These are phyloP conservation scores for Mycosphaerella sp. DNA, from an alignment of 2,329 filamentous ascomycete genomes.

Conservation along the genomic window DNA sequence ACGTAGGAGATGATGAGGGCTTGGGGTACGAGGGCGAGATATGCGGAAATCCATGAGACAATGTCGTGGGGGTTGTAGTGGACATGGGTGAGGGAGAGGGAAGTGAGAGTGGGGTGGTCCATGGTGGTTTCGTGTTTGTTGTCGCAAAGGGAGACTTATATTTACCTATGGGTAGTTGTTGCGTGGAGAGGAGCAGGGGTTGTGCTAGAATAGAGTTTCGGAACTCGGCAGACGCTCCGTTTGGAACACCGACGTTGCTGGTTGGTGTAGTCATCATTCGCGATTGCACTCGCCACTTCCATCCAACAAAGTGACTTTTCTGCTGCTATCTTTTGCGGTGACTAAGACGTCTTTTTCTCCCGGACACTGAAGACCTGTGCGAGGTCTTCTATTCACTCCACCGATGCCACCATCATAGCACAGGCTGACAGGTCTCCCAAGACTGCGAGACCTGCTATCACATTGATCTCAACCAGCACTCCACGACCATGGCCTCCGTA, in stretches of 20 bases:
- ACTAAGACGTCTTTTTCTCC: not conserved
- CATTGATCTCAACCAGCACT: not conserved
- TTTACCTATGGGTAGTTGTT: no score
- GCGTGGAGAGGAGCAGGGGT: no score
- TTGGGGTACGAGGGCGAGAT: slow-evolving; percentile 89
- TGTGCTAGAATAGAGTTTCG: not conserved
- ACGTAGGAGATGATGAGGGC: slow-evolving; percentile 84
- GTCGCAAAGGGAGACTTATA: not conserved
- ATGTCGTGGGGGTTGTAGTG: slow-evolving; percentile 90
- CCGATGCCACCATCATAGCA: slow-evolving; percentile 25
- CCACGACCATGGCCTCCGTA: slow-evolving; percentile 9
- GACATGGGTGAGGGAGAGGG: slow-evolving; percentile 89
- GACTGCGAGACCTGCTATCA: slow-evolving; percentile 16
- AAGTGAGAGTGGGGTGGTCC: slow-evolving; percentile 62
- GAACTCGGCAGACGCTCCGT: slow-evolving; percentile 1
- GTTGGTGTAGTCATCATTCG: slow-evolving; percentile 8
- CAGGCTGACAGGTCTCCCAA: slow-evolving; percentile 19
- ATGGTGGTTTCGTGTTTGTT: slow-evolving; percentile 30
- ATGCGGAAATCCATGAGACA: slow-evolving; percentile 81
- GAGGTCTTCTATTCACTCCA: slow-evolving; percentile 3
- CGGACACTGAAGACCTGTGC: not conserved
- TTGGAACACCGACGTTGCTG: not conserved
- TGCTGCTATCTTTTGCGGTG: not conserved
- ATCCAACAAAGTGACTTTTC: not conserved
- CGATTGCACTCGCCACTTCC: slow-evolving; percentile 7